phyloP scores from a whole-genome alignment of 75 land plant genomes.

The Cryptomeria japonica region DNA sequence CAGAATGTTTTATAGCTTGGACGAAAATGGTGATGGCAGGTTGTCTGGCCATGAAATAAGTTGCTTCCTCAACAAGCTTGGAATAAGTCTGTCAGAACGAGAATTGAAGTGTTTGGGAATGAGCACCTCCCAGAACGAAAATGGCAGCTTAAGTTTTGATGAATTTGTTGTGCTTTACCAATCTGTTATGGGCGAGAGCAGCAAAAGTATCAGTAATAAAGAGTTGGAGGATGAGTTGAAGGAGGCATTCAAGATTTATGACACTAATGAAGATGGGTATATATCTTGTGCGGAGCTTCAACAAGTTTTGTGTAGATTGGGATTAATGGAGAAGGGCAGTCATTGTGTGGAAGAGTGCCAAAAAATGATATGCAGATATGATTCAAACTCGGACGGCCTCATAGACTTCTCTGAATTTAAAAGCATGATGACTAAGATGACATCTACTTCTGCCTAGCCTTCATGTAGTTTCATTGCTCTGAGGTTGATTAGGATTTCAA shows the following conservation, averaged over 20 bases:
- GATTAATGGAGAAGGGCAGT: constrained; percentile 22
- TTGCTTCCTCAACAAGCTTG: background rate
- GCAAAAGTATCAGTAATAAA: background rate
- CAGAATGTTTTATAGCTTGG: background rate
- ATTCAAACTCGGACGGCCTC: constrained; percentile 45
- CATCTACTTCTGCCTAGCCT: background rate
- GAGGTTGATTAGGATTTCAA: no score
- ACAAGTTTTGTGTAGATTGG: constrained; percentile 41
- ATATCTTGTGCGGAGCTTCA: constrained; percentile 51
- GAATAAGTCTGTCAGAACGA: background rate
- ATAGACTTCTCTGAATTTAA: constrained; percentile 64
- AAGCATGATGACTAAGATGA: constrained; percentile 39
- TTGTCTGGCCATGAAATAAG: background rate
- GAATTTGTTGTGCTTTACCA: background rate
- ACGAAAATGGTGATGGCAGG: background rate
- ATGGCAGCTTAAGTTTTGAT: background rate
- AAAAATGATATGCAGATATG: constrained; percentile 40
- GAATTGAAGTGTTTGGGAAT: background rate
- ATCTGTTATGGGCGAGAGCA: background rate
- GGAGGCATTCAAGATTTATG: constrained; percentile 60
- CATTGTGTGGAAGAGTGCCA: constrained; percentile 28
- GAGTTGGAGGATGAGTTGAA: background rate
- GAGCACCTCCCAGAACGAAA: background rate
- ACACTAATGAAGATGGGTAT: constrained; percentile 55
- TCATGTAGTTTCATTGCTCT: background rate